Evolutionary conservation across 208 protist species (phyloP).

Genomic region (Leptomonas seymouri): DNA sequence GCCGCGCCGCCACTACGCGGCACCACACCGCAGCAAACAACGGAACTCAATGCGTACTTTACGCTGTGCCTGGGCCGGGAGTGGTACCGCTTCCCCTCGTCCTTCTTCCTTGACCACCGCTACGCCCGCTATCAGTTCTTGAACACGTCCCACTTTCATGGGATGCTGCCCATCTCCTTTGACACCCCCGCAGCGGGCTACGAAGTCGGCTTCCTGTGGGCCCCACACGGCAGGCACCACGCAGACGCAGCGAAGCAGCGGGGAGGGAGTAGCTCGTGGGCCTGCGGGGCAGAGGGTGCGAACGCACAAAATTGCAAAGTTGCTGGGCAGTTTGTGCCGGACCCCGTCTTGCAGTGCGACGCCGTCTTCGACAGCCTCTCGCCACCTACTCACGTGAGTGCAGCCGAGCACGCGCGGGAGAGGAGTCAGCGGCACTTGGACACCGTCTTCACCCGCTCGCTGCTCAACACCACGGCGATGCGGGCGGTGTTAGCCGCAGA

Average conservation of each 20-base stretch:
- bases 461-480: constrained; percentile 23
- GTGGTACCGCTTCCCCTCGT: constrained; percentile 95
- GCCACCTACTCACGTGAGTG: constrained; percentile 1
- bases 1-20: not conserved
- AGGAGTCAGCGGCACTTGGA: constrained; percentile 12
- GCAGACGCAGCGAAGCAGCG: not conserved
- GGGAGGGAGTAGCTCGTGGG: constrained; percentile 31
- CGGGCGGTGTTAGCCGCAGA: not conserved
- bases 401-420: constrained; percentile 10
- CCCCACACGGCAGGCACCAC: not conserved
- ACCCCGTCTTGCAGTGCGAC: constrained; percentile 47
- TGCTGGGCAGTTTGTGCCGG: constrained; percentile 49
- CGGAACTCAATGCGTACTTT: constrained; percentile 27
- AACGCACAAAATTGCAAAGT: constrained; percentile 67
- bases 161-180: constrained; percentile 53
- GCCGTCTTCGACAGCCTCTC: constrained; percentile 53
- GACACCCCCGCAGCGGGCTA: not conserved
- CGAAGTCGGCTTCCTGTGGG: constrained; percentile 12
- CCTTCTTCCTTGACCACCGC: constrained; percentile 89
- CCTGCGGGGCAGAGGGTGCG: constrained; percentile 36
- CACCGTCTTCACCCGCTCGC: constrained; percentile 28
- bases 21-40: constrained; percentile 12
- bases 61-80: constrained; percentile 93
- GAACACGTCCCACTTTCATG: constrained; percentile 31
- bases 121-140: constrained; percentile 48